Percentiles rank a stretch among this genome's conserved stretches.
phyloP scores from a whole-genome alignment of 108 stramenopile species.

The Mediolabrus comicus region DNA sequence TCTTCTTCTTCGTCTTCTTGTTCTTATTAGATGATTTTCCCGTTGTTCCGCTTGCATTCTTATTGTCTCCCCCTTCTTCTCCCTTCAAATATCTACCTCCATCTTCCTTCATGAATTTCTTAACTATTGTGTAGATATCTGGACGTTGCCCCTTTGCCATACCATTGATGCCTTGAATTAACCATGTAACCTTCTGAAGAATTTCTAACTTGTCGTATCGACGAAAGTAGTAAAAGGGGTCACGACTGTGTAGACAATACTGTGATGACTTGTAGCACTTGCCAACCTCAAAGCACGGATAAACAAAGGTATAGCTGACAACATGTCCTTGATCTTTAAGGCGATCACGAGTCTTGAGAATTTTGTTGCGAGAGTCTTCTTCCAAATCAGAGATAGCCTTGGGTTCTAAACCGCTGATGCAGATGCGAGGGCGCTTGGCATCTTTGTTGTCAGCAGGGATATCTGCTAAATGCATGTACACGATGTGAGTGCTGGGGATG shows the following conservation, averaged over 20 bases:
- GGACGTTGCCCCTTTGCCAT: background rate
- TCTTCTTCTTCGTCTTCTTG: background rate
- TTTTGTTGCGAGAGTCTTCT: background rate
- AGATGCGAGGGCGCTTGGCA: background rate
- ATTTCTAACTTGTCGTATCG: background rate
- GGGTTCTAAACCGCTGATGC: background rate
- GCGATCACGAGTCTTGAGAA: background rate
- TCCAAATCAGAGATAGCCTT: background rate
- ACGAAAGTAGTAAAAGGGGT: conserved; percentile 1
- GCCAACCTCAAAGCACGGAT: background rate
- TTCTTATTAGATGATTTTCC: background rate
- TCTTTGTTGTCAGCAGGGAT: background rate
- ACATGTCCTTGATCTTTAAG: background rate
- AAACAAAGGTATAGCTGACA: background rate
- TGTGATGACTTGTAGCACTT: background rate
- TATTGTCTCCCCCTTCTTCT: background rate
- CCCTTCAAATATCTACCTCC: background rate
- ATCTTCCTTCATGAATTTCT: background rate
- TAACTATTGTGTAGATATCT: background rate
- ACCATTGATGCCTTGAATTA: background rate
- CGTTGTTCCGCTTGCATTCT: background rate
- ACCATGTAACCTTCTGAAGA: background rate
- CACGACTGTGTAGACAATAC: background rate
- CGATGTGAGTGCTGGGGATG: background rate
- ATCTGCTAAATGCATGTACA: background rate